Base-by-base conservation (phyloP, 108 stramenopile genomes). In the Tribonema minus region DNA sequence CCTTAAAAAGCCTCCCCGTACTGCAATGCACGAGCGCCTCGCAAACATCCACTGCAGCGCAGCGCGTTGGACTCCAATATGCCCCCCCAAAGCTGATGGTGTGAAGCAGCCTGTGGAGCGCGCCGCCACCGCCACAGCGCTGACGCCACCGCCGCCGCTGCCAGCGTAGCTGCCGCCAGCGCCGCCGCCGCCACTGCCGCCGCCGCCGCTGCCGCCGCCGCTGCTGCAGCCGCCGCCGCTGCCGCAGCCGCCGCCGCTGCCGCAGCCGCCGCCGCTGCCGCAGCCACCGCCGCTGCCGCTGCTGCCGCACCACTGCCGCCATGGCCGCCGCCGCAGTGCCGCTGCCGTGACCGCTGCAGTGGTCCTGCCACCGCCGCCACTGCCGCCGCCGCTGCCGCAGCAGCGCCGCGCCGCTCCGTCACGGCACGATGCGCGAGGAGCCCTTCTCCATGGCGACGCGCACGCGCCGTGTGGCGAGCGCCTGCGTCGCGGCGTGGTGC, bases 401-500 rank as follows among this genome's bases (percentile, higher is more conserved):
- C 20, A 54, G 15, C 20, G 9, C 15, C 20, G 46, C 20, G 20
- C 46, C 20, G 20, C 46, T 20, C 9, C 20, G 20, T 20, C 20
- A 54, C 15, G 46, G 15, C 20, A 54, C 46, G 20, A 54, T 20
- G 20, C 15, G 9, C 9, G 46, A 54, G 46, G 46, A 9, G 20
- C 46, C 46, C 9, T 54, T 54, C 46, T 54, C 15, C 46, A 54
- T 54, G 46, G 46, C 46, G 9, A 54, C 46, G 20, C 15, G 9
- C 9, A 54, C 20, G 15, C 46, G 9, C 9, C 20, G 46, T 15
- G 46, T 20, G 9, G 46, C 46, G 9, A 15, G 46, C 46, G 20
- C 20, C 46, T 54, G 46, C 20, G 46, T 54, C 15, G 20, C 69
- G 38, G 29, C 60, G 68, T 79, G 77, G 61, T 79, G 77, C 7